Evolutionary conservation across 1,284 basidiomycete genomes (phyloP), one percentile per base, ranked within the genome.

Genomic region (Cryptococcus deneoformans): DNA sequence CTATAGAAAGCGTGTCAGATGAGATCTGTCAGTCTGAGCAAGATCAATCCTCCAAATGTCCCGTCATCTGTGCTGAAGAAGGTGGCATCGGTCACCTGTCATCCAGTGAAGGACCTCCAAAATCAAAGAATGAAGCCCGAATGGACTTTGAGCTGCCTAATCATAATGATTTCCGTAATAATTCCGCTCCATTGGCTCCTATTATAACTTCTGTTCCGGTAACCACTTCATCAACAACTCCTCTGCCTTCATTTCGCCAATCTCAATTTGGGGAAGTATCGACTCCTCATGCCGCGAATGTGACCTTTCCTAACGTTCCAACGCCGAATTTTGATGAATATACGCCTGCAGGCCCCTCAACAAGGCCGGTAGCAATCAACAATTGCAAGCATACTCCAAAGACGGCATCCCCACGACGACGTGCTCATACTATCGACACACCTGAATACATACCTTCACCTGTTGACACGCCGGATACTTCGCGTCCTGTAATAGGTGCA

Each of bases 371-470:
- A 43, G 12, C 11, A 36, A 3, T 12, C 52, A 12, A 44, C 36
- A 39, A 35, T 20, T 29, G 10, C 37, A 39, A 43, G 43, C 51
- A 37, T 42, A 37, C 48, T 29, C 29, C 29, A 2, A 29, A 4
- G 29, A 29, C 29, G 5, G 29, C 29, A 4, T 29, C 29, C 29
- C 29, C 29, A 29, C 20, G 49, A 29, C 49, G 50, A n/a, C 49
- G 46, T 46, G 20, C 58, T 2, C 11, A 50, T 24, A 40, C 46
- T n/a, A 42, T 51, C 16, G 54, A 57, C 36, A 60, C 60, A 10
- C 61, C 62, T 1, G 53, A 60, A 14, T 44, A 65, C 16, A 49
- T 71, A 6, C 54, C 59, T 16, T 71, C 69, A n/a, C 69, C 69
- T 1, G 58, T 69, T 47, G 64, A 71, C 40, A 66, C 69, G 0